These are phyloP conservation scores for Neophaeococcomyces aloes DNA, from an alignment of 2,329 filamentous ascomycete species.

Conservation along the genomic window DNA sequence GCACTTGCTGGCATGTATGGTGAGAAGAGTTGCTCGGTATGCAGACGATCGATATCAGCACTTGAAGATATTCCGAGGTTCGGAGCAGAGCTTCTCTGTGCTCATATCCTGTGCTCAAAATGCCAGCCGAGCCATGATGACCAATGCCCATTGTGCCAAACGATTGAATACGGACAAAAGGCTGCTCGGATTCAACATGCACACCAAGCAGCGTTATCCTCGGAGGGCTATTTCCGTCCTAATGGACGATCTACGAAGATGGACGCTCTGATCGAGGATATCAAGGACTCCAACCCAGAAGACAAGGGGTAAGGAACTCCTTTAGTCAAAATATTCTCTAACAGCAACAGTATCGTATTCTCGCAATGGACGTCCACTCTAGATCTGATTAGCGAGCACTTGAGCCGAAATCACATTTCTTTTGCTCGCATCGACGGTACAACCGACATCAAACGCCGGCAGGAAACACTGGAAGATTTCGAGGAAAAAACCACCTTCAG, in stretches of 20 bases:
- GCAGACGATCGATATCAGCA: slow-evolving; percentile 23
- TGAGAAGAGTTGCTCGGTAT: slow-evolving; percentile 26
- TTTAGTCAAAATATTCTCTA: background rate
- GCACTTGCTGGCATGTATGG: slow-evolving; percentile 20
- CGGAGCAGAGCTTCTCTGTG: slow-evolving; percentile 22
- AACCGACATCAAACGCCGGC: slow-evolving; percentile 28
- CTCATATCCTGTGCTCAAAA: slow-evolving; percentile 27
- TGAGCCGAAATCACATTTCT: slow-evolving; percentile 23
- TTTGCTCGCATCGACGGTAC: slow-evolving; percentile 36
- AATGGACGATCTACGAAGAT: slow-evolving; percentile 28
- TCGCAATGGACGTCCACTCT: slow-evolving; percentile 39
- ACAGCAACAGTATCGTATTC: slow-evolving; percentile 34
- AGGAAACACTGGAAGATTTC: slow-evolving; percentile 33
- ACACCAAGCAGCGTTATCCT: background rate
- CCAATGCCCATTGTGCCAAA: slow-evolving; percentile 3
- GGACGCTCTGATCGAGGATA: slow-evolving; percentile 25
- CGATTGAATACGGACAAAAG: background rate
- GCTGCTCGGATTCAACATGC: background rate
- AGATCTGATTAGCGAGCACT: slow-evolving; percentile 27
- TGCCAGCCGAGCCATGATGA: slow-evolving; percentile 17
- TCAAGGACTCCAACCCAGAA: slow-evolving; percentile 21
- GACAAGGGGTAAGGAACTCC: slow-evolving; percentile 2
- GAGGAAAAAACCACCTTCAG: slow-evolving; percentile 17
- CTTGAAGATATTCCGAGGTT: slow-evolving; percentile 19
- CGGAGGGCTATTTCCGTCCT: slow-evolving; percentile 23